Evolutionary conservation across 2,329 filamentous ascomycete species (phyloP).

Genomic region (Pyricularia sp.): DNA sequence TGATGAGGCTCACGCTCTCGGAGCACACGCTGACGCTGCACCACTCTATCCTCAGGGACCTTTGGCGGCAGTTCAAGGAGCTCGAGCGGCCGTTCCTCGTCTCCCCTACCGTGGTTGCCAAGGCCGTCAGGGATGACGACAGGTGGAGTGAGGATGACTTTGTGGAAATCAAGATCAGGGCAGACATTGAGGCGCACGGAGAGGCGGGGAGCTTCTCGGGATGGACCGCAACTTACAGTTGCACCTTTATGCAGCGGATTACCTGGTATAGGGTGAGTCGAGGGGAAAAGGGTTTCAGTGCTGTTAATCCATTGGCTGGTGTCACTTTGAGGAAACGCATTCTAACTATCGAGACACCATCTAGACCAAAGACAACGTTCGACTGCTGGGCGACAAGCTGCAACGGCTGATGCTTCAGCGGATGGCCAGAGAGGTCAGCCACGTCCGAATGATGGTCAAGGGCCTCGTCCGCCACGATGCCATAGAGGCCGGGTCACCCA

Average conservation of each 20-base stretch:
- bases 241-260: conserved; percentile 9
- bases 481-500: not conserved
- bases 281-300: not conserved
- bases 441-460: conserved; percentile 9
- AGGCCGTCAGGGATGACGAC: conserved; percentile 6
- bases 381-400: conserved; percentile 8
- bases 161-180: conserved; percentile 5
- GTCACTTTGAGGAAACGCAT: not conserved
- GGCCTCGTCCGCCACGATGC: conserved; percentile 5
- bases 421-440: conserved; percentile 10
- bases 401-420: conserved; percentile 9
- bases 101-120: conserved; percentile 4
- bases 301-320: not conserved
- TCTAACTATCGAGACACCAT: not conserved
- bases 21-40: conserved; percentile 11
- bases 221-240: conserved; percentile 8
- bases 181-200: conserved; percentile 7
- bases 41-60: conserved; percentile 9
- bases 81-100: conserved; percentile 11
- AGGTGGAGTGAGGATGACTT: conserved; percentile 8
- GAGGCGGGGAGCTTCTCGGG: conserved; percentile 5
- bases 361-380: conserved; percentile 7
- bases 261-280: conserved; percentile 9
- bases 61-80: conserved; percentile 11
- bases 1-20: conserved; percentile 7